These are phyloP conservation scores for Chalaropsis thielavioides DNA, from an alignment of 2,329 filamentous ascomycete species.

Conservation along the genomic window DNA sequence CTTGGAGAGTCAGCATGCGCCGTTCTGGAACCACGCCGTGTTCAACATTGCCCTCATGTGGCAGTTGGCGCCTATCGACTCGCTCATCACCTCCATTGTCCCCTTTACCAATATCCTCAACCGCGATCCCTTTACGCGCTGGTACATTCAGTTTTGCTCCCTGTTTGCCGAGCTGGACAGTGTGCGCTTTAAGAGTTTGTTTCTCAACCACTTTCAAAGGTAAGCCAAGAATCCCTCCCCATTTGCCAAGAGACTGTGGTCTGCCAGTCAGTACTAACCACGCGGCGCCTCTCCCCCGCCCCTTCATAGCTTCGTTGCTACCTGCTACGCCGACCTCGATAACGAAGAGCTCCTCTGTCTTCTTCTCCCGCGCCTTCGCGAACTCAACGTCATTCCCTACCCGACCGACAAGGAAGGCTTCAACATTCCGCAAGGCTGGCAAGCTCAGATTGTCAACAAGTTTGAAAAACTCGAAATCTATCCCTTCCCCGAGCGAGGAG, in stretches of 20 bases:
- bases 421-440: constrained; percentile 51
- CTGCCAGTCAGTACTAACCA: neutral
- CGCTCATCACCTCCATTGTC: constrained; percentile 55
- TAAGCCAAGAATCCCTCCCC: constrained; percentile 25
- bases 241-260: neutral
- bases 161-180: constrained; percentile 61
- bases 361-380: constrained; percentile 50
- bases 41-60: constrained; percentile 51
- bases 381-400: constrained; percentile 39
- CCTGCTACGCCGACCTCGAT: constrained; percentile 52
- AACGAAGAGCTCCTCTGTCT: constrained; percentile 57
- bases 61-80: constrained; percentile 64
- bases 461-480: constrained; percentile 51
- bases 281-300: neutral
- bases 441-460: constrained; percentile 54
- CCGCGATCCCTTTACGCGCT: constrained; percentile 48
- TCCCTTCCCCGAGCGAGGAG: constrained; percentile 49
- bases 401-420: constrained; percentile 39
- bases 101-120: constrained; percentile 51
- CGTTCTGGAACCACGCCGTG: constrained; percentile 45
- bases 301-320: constrained; percentile 50
- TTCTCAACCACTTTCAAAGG: constrained; percentile 70
- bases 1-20: constrained; percentile 25
- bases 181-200: constrained; percentile 62
- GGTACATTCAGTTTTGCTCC: constrained; percentile 76